Evolutionary conservation across 352 stramenopile species (phyloP), one percentile per base, ranked within the genome.

Genomic region (Phytopythium mirpurense): DNA sequence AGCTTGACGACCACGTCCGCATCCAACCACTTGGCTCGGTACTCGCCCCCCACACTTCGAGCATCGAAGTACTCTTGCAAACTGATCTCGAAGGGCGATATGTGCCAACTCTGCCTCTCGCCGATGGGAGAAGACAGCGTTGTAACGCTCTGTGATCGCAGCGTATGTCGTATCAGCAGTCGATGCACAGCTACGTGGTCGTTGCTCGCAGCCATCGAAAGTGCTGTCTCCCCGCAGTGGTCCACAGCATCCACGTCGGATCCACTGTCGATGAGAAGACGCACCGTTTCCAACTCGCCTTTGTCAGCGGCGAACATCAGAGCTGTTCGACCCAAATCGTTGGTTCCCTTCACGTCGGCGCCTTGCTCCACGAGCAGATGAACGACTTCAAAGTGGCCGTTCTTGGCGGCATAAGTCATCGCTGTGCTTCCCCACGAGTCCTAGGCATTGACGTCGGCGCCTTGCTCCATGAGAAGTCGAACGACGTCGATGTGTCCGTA

Each of bases 1-100:
- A 62, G 41, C 40, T 62, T 62, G 3, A 62, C 10, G 5, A 48
- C 48, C 2, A 56, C 56, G 19, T 62, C 48, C 12, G 48, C 56
- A 36, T 57, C 56, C n/a, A 62, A 26, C 56, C 48, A 62, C 6
- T 38, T 56, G 31, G 38, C 47, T 26, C 26, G 56, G 34, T 47
- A 62, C 5, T 62, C 47, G 2, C 47, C 34, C 1, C 47, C 34
- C 15, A 50, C 19, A 18, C 18, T 32, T 10, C 23, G 2, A 7
- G 15, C 14, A 1, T 32, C n/a, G 19, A 41, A 15, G 24, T 29
- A 46, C 11, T 11, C 5, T 12, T 21, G 18, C 15, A 53, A n/a
- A 9, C 11, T 34, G n/a, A 62, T 37, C 27, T 62, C 42, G 23
- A 35, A 54, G 5, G 42, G 42, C 31, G 49, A 35, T 16, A 62